These are phyloP conservation scores for Vitis cinerea DNA, from an alignment of 164 flowering plant genomes.

Conservation along the genomic window DNA sequence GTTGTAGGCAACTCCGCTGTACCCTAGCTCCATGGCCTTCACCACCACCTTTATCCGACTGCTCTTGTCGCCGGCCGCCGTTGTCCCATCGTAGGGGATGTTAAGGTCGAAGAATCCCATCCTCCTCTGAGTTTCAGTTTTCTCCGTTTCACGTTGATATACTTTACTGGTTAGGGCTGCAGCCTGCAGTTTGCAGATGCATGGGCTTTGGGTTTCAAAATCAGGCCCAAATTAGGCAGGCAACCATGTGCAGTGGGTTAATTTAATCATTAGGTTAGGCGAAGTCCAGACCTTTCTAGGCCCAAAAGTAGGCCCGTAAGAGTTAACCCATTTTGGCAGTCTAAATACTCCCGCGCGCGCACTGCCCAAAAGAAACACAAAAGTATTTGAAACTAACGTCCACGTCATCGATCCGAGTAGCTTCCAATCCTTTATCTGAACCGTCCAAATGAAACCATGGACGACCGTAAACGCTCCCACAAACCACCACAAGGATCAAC, in stretches of 20 bases:
- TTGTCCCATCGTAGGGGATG: constrained; percentile 47
- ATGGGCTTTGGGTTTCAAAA: no score
- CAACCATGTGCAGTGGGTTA: no score
- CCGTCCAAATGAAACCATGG: constrained; percentile 5
- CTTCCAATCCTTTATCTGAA: background rate
- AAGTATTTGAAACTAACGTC: background rate
- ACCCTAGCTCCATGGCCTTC: constrained; percentile 83
- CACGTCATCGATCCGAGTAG: constrained; percentile 27
- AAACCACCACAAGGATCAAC: background rate
- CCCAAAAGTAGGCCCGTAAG: background rate
- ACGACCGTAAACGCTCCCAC: background rate
- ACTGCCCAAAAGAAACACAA: background rate
- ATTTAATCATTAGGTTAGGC: no score
- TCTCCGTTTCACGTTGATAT: no score
- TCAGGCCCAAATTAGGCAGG: no score
- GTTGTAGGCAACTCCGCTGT: constrained; percentile 80
- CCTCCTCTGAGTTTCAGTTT: background rate
- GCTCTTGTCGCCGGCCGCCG: constrained; percentile 25
- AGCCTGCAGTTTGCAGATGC: no score
- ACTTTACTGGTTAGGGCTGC: no score
- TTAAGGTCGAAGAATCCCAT: constrained; percentile 72
- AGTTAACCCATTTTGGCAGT: background rate
- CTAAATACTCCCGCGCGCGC: background rate
- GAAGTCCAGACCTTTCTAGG: no score
- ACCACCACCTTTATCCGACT: constrained; percentile 47